Base-by-base conservation (phyloP, 2,329 filamentous ascomycete species). In the Fusarium sp. region DNA sequence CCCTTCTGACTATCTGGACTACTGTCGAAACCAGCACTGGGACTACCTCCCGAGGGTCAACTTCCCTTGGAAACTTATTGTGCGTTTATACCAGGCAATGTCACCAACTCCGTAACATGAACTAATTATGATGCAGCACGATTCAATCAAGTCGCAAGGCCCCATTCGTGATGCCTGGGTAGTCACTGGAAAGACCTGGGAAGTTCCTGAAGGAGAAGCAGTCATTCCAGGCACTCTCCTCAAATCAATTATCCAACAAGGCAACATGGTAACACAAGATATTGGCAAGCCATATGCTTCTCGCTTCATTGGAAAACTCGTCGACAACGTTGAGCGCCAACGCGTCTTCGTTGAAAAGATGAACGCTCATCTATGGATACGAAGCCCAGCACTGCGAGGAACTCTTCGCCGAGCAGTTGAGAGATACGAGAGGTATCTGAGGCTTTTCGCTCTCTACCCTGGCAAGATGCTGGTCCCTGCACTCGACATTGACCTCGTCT, bases 401-500 rank as follows among this genome's bases (percentile, higher is more conserved):
- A 85, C 82, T 1, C 63, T 85, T 20, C 26, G 62, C 8, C 80
- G 81, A 24, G 80, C 83, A 11, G 68, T 82, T 8, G 74, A 75
- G 6, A 80, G 85, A 18, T 86, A 86, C 56, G 71, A 73, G 30
- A 79, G 79, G 50, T 84, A 84, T 66, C 66, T 84, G 47, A 72
- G 73, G 26, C 77, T 85, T 6, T 78, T 84, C 53, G 81, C 80
- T 5, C 70, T 79, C 1, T 77, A 89, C 54, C 79, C 79, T 2
- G 67, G 71, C 14, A 79, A 70, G 26, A 80, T 79, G 58, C 68
- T 83, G 4, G 83, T 84, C 13, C 83, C 83, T 2, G 82, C 82
- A 5, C 75, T 83, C 6, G 83, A 84, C 42, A 79, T 85, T 30
- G 83, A 85, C 55, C 75, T 85, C 9, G 82, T 78, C 13, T 85